A percentile compares a stretch with the other conserved stretches of the same genome.
Conservation (phyloP, 2,329 filamentous ascomycete species). For the Colletotrichum tanaceti region DNA sequence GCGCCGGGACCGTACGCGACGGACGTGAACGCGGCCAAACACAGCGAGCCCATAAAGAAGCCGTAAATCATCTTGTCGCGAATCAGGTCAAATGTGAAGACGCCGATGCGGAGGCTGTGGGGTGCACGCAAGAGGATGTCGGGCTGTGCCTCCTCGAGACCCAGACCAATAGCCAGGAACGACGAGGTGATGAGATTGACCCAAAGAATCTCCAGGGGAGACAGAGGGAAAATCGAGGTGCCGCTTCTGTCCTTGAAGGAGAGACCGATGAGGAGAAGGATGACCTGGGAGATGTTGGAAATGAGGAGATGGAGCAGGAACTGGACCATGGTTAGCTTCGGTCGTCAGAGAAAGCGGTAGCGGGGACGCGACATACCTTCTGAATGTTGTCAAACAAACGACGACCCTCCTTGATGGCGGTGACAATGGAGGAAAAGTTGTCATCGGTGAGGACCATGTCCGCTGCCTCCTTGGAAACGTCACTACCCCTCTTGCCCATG, state of each 20-base stretch:
- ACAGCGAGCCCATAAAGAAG: slow-evolving; percentile 70
- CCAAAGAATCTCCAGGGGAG: slow-evolving; percentile 80
- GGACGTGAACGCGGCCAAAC: slow-evolving; percentile 69
- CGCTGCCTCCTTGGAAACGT: slow-evolving; percentile 83
- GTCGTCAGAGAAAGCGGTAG: not conserved
- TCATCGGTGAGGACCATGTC: slow-evolving; percentile 91
- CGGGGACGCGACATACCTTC: slow-evolving; percentile 62
- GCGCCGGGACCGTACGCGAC: slow-evolving; percentile 67
- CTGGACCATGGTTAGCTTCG: slow-evolving; percentile 46
- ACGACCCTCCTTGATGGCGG: slow-evolving; percentile 77
- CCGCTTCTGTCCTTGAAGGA: slow-evolving; percentile 71
- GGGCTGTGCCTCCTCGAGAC: slow-evolving; percentile 75
- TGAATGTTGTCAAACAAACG: slow-evolving; percentile 79
- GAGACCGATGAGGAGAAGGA: slow-evolving; percentile 75
- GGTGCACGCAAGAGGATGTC: slow-evolving; percentile 76
- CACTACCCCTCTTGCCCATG: slow-evolving; percentile 77
- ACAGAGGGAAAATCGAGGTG: slow-evolving; percentile 75
- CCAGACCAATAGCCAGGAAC: slow-evolving; percentile 77
- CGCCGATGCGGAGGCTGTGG: slow-evolving; percentile 67
- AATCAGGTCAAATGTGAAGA: slow-evolving; percentile 74
- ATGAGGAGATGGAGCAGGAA: slow-evolving; percentile 74
- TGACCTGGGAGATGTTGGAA: slow-evolving; percentile 77
- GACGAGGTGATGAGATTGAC: slow-evolving; percentile 80
- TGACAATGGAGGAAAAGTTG: slow-evolving; percentile 85
- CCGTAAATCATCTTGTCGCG: slow-evolving; percentile 76